Percentiles rank a stretch among this genome's conserved stretches.
These are phyloP conservation scores for Bipolaris gigantea DNA, from an alignment of 2,329 filamentous ascomycete genomes.

Conservation along the genomic window DNA sequence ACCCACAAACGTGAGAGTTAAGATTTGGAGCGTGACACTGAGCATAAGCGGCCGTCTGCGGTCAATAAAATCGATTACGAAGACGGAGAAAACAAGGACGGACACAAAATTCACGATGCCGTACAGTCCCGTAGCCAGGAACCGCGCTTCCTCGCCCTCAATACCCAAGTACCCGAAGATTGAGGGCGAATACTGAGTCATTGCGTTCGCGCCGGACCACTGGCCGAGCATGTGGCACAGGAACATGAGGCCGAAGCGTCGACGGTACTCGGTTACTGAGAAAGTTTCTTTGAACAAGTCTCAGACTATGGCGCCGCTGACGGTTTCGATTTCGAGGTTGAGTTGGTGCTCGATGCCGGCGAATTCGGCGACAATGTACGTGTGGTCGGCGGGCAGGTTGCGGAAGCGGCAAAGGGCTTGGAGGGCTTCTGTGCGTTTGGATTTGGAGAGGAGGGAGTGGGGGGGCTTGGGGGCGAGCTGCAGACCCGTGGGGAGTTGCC, in stretches of 20 bases:
- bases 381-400: not conserved
- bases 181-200: not conserved
- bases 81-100: not conserved
- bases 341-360: not conserved
- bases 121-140: not conserved
- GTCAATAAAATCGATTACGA: not conserved
- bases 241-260: not conserved
- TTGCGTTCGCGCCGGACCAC: not conserved
- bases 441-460: not conserved
- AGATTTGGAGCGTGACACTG: not conserved
- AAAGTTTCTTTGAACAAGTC: not conserved
- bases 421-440: not conserved
- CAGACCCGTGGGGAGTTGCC: not conserved
- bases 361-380: not conserved
- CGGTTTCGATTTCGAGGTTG: not conserved
- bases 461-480: not conserved
- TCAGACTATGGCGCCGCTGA: not conserved
- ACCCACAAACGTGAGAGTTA: not conserved
- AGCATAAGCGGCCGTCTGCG: not conserved
- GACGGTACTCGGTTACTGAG: not conserved
- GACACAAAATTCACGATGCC: not conserved
- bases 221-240: not conserved
- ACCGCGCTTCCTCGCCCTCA: not conserved
- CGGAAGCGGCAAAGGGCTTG: not conserved
- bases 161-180: not conserved